Evolutionary conservation across 2,329 filamentous ascomycete species (phyloP).

Genomic region (Epichloe glyceriae): DNA sequence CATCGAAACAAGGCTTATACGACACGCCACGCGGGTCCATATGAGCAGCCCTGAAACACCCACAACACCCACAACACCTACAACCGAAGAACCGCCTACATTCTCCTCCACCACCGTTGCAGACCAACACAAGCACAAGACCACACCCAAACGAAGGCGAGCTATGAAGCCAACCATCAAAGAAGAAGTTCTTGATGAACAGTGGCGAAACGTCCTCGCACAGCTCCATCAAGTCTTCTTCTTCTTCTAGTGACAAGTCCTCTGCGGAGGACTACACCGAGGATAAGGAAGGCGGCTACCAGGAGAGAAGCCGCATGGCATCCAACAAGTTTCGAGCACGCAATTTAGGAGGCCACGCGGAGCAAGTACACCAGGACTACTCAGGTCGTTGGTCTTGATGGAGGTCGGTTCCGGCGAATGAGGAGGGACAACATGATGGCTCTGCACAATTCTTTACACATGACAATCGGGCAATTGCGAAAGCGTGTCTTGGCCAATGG

Average conservation of each 20-base stretch:
- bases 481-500: background rate
- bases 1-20: background rate
- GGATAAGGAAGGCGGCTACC: background rate
- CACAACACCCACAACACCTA: background rate
- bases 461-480: constrained; percentile 26
- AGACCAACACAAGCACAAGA: background rate
- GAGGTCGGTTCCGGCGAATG: constrained; percentile 27
- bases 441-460: constrained; percentile 37
- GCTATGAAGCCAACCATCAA: background rate
- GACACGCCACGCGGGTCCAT: background rate
- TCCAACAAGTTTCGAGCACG: constrained; percentile 14
- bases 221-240: background rate
- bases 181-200: background rate
- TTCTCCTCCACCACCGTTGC: background rate
- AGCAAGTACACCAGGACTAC: constrained; percentile 15
- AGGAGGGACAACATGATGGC: constrained; percentile 38
- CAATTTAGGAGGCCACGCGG: constrained; percentile 24
- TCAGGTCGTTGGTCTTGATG: constrained; percentile 18
- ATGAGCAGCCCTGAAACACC: background rate
- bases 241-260: background rate
- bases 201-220: background rate
- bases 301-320: constrained; percentile 13
- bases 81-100: background rate
- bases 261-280: background rate
- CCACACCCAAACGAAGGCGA: background rate